These are phyloP conservation scores for Paramecium sonneborni DNA, from an alignment of 73 alveolate species.

Conservation along the genomic window DNA sequence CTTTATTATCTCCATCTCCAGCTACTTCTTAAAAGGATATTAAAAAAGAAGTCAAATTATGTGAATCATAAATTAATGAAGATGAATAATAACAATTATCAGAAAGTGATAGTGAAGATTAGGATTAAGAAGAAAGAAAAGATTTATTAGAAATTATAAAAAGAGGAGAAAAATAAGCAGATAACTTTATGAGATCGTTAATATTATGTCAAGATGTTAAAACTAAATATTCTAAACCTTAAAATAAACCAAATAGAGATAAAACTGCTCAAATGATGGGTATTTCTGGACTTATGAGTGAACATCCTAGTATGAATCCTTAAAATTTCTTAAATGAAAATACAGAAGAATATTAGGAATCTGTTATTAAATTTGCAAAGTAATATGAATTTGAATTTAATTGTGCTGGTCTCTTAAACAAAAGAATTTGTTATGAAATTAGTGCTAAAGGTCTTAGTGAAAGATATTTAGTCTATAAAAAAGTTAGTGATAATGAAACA, in stretches of 20 bases:
- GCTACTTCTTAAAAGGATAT: neutral
- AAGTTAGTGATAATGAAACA: neutral
- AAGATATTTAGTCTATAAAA: neutral
- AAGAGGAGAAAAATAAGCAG: neutral
- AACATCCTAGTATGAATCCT: neutral
- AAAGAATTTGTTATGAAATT: constrained; percentile 7
- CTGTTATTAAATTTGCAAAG: constrained; percentile 1
- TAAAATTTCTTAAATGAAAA: neutral
- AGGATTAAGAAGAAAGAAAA: neutral
- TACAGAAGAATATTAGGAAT: constrained; percentile 5
- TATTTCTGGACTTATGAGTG: neutral
- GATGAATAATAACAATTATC: neutral
- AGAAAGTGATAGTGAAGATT: neutral
- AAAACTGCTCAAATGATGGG: neutral
- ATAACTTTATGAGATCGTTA: neutral
- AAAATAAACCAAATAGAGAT: neutral
- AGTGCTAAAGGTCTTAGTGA: constrained; percentile 1
- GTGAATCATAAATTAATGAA: neutral
- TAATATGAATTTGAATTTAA: neutral
- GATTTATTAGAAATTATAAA: neutral
- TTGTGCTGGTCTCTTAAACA: neutral
- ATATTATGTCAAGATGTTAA: constrained; percentile 28
- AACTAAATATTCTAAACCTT: neutral
- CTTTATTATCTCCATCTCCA: neutral
- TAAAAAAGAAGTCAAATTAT: neutral